Conservation (phyloP, 345 rosid species). For the Camelina hispida region DNA sequence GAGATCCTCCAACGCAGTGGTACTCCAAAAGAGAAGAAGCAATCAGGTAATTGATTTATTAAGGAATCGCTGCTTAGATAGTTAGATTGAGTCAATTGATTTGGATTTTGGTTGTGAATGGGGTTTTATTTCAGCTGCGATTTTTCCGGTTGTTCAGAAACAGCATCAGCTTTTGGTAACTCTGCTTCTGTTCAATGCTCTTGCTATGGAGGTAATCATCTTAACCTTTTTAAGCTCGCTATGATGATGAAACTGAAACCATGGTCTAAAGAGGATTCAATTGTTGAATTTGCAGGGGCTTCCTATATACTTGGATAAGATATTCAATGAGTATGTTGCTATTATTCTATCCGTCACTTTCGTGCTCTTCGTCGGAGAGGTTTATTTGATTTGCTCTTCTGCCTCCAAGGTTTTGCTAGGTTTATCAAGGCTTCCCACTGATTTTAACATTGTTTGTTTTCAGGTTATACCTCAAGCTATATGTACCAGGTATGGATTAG, state of each 20-base stretch:
- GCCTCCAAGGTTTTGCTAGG: background rate
- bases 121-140: conserved; percentile 53
- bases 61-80: no score
- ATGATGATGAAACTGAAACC: conserved; percentile 2
- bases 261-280: background rate
- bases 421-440: background rate
- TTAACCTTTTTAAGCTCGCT: background rate
- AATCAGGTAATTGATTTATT: conserved; percentile 59
- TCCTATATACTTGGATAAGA: conserved; percentile 88
- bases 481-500: conserved; percentile 89
- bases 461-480: conserved; percentile 97
- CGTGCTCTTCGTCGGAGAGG: conserved; percentile 93
- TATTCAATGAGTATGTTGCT: conserved; percentile 92
- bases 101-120: background rate
- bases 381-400: conserved; percentile 19
- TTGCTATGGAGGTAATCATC: conserved; percentile 81
- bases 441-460: background rate
- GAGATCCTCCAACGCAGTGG: conserved; percentile 95
- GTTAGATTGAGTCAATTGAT: no score
- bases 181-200: conserved; percentile 85
- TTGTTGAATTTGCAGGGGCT: conserved; percentile 71
- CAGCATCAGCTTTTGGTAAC: conserved; percentile 98
- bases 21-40: conserved; percentile 75
- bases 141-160: conserved; percentile 89
- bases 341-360: conserved; percentile 89